Evolutionary conservation across 2,329 filamentous ascomycete species (phyloP), one percentile per base, ranked within the genome.

Genomic region (Furcasterigmium sp.): DNA sequence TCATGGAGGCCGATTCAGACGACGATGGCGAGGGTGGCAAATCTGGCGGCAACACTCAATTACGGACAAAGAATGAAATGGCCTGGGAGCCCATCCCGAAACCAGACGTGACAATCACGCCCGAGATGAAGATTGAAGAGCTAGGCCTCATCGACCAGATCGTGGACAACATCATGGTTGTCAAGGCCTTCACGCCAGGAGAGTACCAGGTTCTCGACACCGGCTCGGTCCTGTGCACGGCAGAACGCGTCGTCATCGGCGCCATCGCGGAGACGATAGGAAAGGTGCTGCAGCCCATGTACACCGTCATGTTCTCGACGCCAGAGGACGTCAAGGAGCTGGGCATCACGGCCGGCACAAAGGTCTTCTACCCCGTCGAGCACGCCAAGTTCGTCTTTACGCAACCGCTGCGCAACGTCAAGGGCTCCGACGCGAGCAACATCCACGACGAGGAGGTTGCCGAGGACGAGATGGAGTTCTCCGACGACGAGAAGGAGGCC

Each of bases 391-490:
- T 85, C 54, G 88, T 95, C 43, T 93, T 95, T 58, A 96, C 91
- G 0, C 79, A 93, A 60, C 81, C 84, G 7, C 70, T 97, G 45
- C 86, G 85, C 62, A 76, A 74, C 41, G 61, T 85, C 56, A 97
- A 95, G 67, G 89, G 90, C 46, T 93, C 89, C 9, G 93, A 98
- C 63, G 91, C 93, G 8, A 95, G 89, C 41, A 97, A 97, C 59
- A 76, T 95, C 43, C 86, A 95, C 62, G 93, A 97, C 53, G 93
- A 98, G 62, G 91, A 97, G 66, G 77, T 90, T 8, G 82, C 69
- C 14, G 84, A 86, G 25, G 87, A 95, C 29, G 91, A 97, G 60
- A 78, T 89, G 53, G 93, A 97, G 59, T 97, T 97, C 61, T 96
- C 91, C 0, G 93, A 98, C 53, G 93, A 98, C 56, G 93, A 98